Evolutionary conservation across 345 rosid genomes (phyloP), one percentile per base, ranked within the genome.

Genomic region (Anacardium occidentale): DNA sequence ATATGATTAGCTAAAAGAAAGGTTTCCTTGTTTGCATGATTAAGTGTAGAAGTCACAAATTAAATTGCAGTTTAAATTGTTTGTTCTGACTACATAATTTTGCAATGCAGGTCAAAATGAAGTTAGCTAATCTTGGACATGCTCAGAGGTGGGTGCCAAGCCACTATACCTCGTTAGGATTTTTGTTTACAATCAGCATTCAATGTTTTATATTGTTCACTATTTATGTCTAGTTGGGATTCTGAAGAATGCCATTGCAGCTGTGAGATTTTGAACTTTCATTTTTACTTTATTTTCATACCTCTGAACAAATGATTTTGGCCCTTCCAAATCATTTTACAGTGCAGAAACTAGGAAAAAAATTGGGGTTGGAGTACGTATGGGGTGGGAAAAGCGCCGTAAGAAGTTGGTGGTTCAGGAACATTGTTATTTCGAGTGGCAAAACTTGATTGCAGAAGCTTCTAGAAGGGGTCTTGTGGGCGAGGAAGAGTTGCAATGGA

Each of bases 391-490:
- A 76, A 90, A 85, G 77, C 90, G 92, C 5, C 88, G 86, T 20
- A 85, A 84, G 78, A 88, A 64, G 87, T 82, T 67, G 74, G 74
- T 80, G 80, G 73, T 86, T 74, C 98, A 92, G 76, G 94, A 94
- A 79, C 83, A 24, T 68, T 92, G 97, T 80, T 75, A 78, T 72
- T 85, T 79, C 66, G 90, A 89, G 76, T 94, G 97, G 98, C 97
- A 89, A 80, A 92, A 92, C 85, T 79, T 90, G 87, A 88, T 94
- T 66, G 97, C 97, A 25, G 87, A 85, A 83, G 89, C 91, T 81
- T 87, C 97, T 62, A 89, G 85, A 78, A 78, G 73, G 54, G 98
- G 98, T 59, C 74, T 21, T 53, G 66, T 67, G 12, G 91, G 85
- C 48, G 88, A 94, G 80, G 85, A 83, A 79, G 92, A 85, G 77